Base-by-base conservation (phyloP, 2,329 filamentous ascomycete genomes). In the Cytospora leucostoma region DNA sequence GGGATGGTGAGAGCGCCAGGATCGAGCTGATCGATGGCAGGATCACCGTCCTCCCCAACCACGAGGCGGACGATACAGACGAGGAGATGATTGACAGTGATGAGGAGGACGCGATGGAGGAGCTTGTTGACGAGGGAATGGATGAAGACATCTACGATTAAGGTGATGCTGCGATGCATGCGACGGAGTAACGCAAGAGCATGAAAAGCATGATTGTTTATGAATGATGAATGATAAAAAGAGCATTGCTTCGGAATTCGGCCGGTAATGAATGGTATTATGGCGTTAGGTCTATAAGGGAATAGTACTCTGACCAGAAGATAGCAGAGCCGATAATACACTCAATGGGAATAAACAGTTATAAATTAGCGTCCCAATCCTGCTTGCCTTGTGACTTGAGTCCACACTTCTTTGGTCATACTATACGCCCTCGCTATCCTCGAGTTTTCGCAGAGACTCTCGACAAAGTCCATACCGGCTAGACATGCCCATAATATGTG, bases 21-120 rank as follows among this genome's bases (percentile, higher is more conserved):
- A 92, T 98, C 32, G 87, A 91, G 53, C 82, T 98, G 65, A 84
- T 89, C 35, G 87, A 92, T 67, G 91, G 91, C 53, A 91, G 91
- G 74, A 88, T 98, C 64, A 79, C 86, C 2, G 92, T 99, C 1
- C 72, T 95, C 32, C 82, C 93, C 7, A 98, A 99, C 75, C 95
- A 98, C 74, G 68, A 73, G 0, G 86, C 74, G 47, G 83, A 88
- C 8, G 90, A 92, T 65, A 83, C 84, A 13, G 89, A 92, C 55
- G 88, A 92, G 87, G 78, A 88, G 57, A 71, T 73, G 49, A 89
- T 93, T 65, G 80, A 83, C 38, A 90, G 92, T 12, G 87, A 89
- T 2, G 61, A 64, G 32, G 61, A 64, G 32, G 89, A 92, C 71
- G 90, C 89, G 0, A 78, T 90, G 19, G 88, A 90, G 13, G 92